These are phyloP conservation scores for Colletotrichum sp. DNA, from an alignment of 2,329 filamentous ascomycete species.

Conservation along the genomic window DNA sequence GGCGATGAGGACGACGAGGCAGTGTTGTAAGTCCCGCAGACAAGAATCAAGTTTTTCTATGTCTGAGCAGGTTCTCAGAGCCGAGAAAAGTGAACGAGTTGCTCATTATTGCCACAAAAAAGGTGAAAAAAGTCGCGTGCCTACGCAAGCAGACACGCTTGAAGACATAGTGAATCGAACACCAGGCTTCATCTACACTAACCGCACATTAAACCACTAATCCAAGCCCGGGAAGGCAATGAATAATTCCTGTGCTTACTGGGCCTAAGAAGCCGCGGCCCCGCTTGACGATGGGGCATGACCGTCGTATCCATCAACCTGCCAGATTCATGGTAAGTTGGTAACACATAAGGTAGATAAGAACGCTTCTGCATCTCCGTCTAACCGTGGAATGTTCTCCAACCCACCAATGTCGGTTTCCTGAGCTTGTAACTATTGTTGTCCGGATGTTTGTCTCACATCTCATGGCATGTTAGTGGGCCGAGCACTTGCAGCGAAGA, in stretches of 20 bases:
- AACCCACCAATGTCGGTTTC: fast-evolving
- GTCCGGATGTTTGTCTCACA: neutral
- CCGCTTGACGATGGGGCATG: neutral
- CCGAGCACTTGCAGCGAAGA: neutral
- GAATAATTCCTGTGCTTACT: neutral
- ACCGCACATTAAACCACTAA: neutral
- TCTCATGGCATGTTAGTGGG: neutral
- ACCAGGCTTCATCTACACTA: neutral
- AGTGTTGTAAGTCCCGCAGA: neutral
- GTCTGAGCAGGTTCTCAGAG: neutral
- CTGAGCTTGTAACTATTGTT: neutral
- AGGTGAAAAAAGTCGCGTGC: neutral
- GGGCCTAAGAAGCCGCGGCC: neutral
- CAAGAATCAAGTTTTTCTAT: neutral
- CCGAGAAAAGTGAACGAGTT: neutral
- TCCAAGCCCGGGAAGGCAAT: neutral
- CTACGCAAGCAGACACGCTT: neutral
- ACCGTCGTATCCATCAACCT: neutral
- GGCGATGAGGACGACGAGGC: neutral
- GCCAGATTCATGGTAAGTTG: neutral
- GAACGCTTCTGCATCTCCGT: neutral
- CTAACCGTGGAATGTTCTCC: neutral
- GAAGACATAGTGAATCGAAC: neutral
- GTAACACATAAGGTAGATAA: neutral
- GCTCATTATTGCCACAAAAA: neutral